These are phyloP conservation scores for Aspergillus ochraceus DNA, from an alignment of 2,329 filamentous ascomycete species.

Conservation along the genomic window DNA sequence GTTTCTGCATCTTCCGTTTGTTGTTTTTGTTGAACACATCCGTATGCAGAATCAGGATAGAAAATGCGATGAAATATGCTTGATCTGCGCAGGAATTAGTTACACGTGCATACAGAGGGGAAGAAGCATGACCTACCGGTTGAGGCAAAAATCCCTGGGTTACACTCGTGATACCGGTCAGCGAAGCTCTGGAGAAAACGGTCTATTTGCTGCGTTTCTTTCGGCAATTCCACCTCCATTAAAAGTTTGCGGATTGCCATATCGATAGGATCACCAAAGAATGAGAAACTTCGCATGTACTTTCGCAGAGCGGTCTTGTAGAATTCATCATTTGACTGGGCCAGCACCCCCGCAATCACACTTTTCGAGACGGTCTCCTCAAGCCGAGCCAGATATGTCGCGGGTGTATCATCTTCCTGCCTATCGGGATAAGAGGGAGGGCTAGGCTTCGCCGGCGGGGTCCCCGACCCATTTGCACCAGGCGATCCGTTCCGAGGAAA, in stretches of 20 bases:
- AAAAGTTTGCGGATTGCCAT: conserved; percentile 95
- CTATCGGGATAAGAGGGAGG: conserved; percentile 69
- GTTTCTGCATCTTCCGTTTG: conserved; percentile 97
- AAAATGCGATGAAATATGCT: conserved; percentile 98
- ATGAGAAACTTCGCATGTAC: conserved; percentile 92
- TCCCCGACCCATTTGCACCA: conserved; percentile 59
- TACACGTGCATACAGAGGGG: neutral
- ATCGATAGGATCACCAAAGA: conserved; percentile 96
- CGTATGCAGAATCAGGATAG: conserved; percentile 91
- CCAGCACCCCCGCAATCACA: conserved; percentile 79
- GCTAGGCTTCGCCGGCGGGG: conserved; percentile 64
- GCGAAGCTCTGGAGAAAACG: conserved; percentile 91
- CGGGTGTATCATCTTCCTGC: conserved; percentile 83
- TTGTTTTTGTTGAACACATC: conserved; percentile 99
- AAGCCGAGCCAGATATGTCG: conserved; percentile 80
- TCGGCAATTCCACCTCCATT: conserved; percentile 94
- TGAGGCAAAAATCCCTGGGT: conserved; percentile 88
- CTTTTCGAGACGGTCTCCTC: conserved; percentile 79
- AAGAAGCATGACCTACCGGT: conserved; percentile 50
- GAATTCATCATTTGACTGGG: conserved; percentile 83
- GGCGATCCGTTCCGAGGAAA: conserved; percentile 66
- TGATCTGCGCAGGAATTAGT: conserved; percentile 59
- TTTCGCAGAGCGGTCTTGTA: conserved; percentile 80
- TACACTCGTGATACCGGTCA: conserved; percentile 96
- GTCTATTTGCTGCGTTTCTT: conserved; percentile 98